Evolutionary conservation across 1,284 basidiomycete genomes (phyloP), one percentile per base, ranked within the genome.

Genomic region (Irpex sp.): DNA sequence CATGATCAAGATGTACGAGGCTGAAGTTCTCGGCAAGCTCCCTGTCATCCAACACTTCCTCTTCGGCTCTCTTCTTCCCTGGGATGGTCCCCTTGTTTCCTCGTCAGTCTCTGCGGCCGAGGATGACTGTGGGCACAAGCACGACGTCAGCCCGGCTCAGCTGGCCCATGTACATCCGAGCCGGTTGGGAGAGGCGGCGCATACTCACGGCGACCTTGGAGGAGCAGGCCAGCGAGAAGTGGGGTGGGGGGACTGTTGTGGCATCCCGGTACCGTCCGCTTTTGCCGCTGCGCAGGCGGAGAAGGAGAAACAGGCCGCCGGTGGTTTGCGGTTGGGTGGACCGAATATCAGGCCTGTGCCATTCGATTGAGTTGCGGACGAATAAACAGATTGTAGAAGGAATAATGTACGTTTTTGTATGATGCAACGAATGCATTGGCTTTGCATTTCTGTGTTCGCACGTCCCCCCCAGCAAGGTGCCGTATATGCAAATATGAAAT

Each of bases 1-100:
- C 8, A 98, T 99, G 95, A 84, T 93, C 75, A 99, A 98, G 77
- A 99, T 99, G 97, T 98, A 96, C 77, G 84, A 84, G 48, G 96
- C 94, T 40, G 96, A 99, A 75, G 97, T 99, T 0, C 83, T 99
- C 17, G 90, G 90, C 62, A 98, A 98, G 75, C 86, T 99, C 4
- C 97, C 97, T 0, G 96, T 99, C 62, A 89, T 96, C 48, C 97
- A 99, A 78, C 97, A 98, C 77, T 96, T 98, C 74, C 81, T 97
- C 58, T 99, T 99, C 70, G 97, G 97, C 15, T 89, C 87, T 4
- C 78, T 98, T 48, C 79, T 98, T 3, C 79, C 84, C 0, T 96
- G 89, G 74, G 87, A 89, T 0, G 86, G 87, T 0, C 85, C 86
- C 21, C 79, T 80, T 2, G 78, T 21, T 36, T 56, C 54, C 26